phyloP scores from a whole-genome alignment of 1,284 basidiomycete species.

The Volvariella surrecta region DNA sequence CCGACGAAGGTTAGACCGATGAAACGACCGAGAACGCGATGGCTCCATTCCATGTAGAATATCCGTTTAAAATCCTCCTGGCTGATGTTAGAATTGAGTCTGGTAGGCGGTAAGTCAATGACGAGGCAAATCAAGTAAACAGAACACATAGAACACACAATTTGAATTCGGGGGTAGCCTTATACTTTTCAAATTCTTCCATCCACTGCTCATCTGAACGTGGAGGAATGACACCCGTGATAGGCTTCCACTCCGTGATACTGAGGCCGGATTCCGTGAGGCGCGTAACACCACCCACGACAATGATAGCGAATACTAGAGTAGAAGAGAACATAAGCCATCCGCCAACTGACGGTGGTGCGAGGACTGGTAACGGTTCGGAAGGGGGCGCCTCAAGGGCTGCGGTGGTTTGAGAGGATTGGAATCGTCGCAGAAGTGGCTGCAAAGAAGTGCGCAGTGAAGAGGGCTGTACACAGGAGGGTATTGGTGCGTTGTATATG shows the following conservation, averaged over 20 bases:
- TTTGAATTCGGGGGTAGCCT: slow-evolving; percentile 90
- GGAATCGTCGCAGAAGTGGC: too few species aligned
- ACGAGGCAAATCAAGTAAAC: not conserved
- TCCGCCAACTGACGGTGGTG: slow-evolving; percentile 67
- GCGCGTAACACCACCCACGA: slow-evolving; percentile 94
- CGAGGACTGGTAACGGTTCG: slow-evolving; percentile 43
- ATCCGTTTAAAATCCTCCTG: slow-evolving; percentile 93
- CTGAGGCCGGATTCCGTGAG: slow-evolving; percentile 96
- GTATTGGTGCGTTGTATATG: too few species aligned
- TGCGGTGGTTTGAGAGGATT: too few species aligned
- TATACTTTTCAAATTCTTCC: slow-evolving; percentile 93
- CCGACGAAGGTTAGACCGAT: slow-evolving; percentile 80
- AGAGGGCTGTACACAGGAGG: too few species aligned
- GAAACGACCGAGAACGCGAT: slow-evolving; percentile 88
- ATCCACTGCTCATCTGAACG: slow-evolving; percentile 76
- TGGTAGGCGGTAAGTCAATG: slow-evolving; percentile 22
- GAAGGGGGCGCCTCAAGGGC: not conserved
- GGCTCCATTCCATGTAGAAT: slow-evolving; percentile 98
- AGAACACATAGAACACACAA: slow-evolving; percentile 49
- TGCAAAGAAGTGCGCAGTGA: too few species aligned
- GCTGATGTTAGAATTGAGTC: slow-evolving; percentile 83
- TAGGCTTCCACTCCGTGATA: slow-evolving; percentile 97
- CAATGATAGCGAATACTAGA: slow-evolving; percentile 86
- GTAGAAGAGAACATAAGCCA: slow-evolving; percentile 83
- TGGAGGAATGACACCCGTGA: slow-evolving; percentile 87